phyloP scores from a whole-genome alignment of 2,329 filamentous ascomycete genomes.

The Xylaria multiplex region DNA sequence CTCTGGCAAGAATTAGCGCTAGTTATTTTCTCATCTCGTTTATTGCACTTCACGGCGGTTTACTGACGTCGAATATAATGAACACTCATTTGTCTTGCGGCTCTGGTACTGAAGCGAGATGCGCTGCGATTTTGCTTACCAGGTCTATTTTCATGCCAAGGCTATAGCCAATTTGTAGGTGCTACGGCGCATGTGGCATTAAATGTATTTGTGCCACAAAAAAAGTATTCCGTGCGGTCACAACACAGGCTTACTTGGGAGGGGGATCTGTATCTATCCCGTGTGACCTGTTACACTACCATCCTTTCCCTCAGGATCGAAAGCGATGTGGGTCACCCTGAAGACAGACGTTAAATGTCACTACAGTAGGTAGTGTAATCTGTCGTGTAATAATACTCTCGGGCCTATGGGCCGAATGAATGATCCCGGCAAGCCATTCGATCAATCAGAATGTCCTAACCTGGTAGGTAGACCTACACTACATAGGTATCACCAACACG shows the following conservation, averaged over 20 bases:
- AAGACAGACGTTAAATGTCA: slow-evolving; percentile 18
- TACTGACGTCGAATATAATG: slow-evolving; percentile 5
- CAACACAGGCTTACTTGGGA: slow-evolving; percentile 1
- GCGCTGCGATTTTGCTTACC: slow-evolving; percentile 26
- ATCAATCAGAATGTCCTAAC: slow-evolving; percentile 18
- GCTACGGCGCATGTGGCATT: slow-evolving; percentile 9
- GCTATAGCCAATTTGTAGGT: slow-evolving; percentile 7
- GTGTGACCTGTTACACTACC: slow-evolving; percentile 9
- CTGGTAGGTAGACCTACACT: not conserved
- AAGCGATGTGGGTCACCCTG: slow-evolving; percentile 25
- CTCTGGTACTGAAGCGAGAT: slow-evolving; percentile 32
- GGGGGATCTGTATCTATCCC: not conserved
- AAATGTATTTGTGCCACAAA: slow-evolving; percentile 25
- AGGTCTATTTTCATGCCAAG: slow-evolving; percentile 27
- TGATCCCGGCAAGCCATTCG: slow-evolving; percentile 36
- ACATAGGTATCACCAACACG: not conserved
- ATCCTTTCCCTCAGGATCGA: not conserved
- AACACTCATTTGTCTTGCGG: slow-evolving; percentile 30
- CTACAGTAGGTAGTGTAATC: slow-evolving; percentile 16
- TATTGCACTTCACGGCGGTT: slow-evolving; percentile 2
- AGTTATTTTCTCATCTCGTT: slow-evolving; percentile 13
- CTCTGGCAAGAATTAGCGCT: slow-evolving; percentile 1
- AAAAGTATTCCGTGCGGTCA: slow-evolving; percentile 17
- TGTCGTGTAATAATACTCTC: slow-evolving; percentile 39
- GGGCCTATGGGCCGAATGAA: slow-evolving; percentile 38